These are phyloP conservation scores for Mycosarcoma maydis DNA, from an alignment of 1,284 basidiomycete species.

Conservation along the genomic window DNA sequence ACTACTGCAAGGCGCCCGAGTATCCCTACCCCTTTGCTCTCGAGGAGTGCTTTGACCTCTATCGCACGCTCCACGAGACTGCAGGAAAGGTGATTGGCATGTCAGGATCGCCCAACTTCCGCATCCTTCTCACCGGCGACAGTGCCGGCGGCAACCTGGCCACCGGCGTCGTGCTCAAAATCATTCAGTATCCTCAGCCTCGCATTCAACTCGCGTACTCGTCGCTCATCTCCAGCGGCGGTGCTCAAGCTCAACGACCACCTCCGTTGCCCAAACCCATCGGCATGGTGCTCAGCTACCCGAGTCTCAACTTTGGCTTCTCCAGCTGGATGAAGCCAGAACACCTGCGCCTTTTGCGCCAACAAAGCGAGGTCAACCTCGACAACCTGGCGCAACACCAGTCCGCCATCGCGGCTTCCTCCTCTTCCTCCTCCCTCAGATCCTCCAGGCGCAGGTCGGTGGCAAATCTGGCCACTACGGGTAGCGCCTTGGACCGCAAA, in stretches of 20 bases:
- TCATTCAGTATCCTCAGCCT: slow-evolving; percentile 59
- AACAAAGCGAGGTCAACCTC: slow-evolving; percentile 61
- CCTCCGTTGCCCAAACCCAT: slow-evolving; percentile 73
- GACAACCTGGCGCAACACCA: slow-evolving; percentile 43
- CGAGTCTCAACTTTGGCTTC: slow-evolving; percentile 90
- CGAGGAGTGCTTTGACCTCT: slow-evolving; percentile 91
- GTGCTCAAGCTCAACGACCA: slow-evolving; percentile 11
- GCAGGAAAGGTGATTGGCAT: slow-evolving; percentile 84
- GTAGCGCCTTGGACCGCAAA: slow-evolving; percentile 21
- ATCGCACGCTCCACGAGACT: slow-evolving; percentile 81
- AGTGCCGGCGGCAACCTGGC: slow-evolving; percentile 60
- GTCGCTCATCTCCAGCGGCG: slow-evolving; percentile 9
- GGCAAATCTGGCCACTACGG: slow-evolving; percentile 21
- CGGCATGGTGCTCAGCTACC: slow-evolving; percentile 80
- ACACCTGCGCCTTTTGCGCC: slow-evolving; percentile 83
- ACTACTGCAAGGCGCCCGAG: slow-evolving; percentile 94
- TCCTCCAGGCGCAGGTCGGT: slow-evolving; percentile 23
- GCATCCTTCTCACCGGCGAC: slow-evolving; percentile 58
- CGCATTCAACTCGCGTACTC: slow-evolving; percentile 55
- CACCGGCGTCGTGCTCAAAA: slow-evolving; percentile 52
- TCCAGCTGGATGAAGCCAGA: slow-evolving; percentile 88
- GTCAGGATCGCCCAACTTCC: slow-evolving; percentile 64
- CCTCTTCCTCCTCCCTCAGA: slow-evolving; percentile 22
- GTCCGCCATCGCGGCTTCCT: slow-evolving; percentile 3
- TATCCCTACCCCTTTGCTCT: slow-evolving; percentile 73